Percentiles rank a stretch among this genome's conserved stretches.
Evolutionary conservation across 2,329 filamentous ascomycete genomes (phyloP).

Genomic region (Venturia pyrina): DNA sequence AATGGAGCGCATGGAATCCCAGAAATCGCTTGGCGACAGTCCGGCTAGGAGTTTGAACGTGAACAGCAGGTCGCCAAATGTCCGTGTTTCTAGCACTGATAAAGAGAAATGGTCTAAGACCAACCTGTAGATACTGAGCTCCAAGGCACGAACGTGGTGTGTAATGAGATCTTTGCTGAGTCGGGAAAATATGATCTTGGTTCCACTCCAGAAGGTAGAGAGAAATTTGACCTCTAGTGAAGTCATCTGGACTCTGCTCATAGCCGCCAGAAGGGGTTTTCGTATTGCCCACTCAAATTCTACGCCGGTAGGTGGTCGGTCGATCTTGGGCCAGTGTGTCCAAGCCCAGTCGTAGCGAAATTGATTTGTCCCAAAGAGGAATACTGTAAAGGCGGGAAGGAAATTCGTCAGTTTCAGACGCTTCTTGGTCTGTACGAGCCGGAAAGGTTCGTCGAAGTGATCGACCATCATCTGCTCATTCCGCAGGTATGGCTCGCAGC

Average conservation of each 20-base stretch:
- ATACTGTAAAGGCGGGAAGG: conserved; percentile 73
- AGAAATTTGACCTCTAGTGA: conserved; percentile 46
- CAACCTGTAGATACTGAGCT: conserved; percentile 54
- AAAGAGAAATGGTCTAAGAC: conserved; percentile 46
- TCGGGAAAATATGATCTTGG: conserved; percentile 61
- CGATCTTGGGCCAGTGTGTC: conserved; percentile 56
- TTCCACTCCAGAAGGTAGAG: conserved; percentile 68
- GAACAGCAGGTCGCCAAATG: conserved; percentile 57
- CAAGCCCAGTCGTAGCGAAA: conserved; percentile 58
- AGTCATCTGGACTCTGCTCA: conserved; percentile 50
- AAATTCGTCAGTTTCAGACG: conserved; percentile 66
- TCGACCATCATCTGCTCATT: conserved; percentile 42
- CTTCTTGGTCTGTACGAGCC: conserved; percentile 66
- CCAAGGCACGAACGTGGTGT: conserved; percentile 67
- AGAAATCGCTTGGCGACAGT: conserved; percentile 71
- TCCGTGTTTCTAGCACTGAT: conserved; percentile 35
- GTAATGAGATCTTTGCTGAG: conserved; percentile 66
- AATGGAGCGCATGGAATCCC: conserved; percentile 77
- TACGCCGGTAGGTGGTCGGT: conserved; percentile 52
- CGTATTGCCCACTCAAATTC: conserved; percentile 86
- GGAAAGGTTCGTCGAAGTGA: conserved; percentile 76
- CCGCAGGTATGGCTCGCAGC: conserved; percentile 66
- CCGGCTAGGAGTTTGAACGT: conserved; percentile 61
- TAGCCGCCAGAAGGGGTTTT: conserved; percentile 57
- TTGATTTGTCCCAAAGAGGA: conserved; percentile 66